Conservation (phyloP, 768 basidiomycete genomes). For the Chalciporus piperatus region DNA sequence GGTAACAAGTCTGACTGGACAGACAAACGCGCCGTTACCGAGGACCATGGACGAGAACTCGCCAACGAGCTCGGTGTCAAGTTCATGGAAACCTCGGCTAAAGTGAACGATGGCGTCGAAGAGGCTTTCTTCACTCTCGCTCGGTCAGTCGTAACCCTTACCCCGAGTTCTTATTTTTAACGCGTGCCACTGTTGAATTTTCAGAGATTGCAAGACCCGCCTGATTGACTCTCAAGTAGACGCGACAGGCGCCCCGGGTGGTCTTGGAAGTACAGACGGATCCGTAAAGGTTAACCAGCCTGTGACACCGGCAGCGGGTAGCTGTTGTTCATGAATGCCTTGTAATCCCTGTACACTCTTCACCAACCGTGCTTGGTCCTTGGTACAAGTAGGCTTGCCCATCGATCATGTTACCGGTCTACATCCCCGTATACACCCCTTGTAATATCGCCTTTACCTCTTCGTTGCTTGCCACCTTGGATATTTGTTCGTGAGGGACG, state of each 20-base stretch:
- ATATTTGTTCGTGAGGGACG: background rate
- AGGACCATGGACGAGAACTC: conserved; percentile 88
- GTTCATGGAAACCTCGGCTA: conserved; percentile 98
- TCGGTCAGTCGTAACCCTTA: conserved; percentile 53
- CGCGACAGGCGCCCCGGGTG: conserved; percentile 38
- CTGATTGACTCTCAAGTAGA: conserved; percentile 93
- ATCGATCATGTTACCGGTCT: conserved; percentile 10
- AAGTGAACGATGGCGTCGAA: conserved; percentile 96
- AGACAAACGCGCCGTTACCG: conserved; percentile 89
- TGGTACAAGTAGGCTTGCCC: conserved; percentile 3
- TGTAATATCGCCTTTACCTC: conserved; percentile 17
- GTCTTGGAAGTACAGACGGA: conserved; percentile 44
- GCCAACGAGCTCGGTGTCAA: conserved; percentile 92
- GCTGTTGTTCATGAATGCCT: conserved; percentile 51
- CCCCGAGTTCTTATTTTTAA: background rate
- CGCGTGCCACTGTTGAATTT: background rate
- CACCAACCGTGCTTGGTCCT: conserved; percentile 1
- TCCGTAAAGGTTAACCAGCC: conserved; percentile 69
- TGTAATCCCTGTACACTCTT: conserved; percentile 4
- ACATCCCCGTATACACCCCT: conserved; percentile 8
- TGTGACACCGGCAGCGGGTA: conserved; percentile 37
- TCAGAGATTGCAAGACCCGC: conserved; percentile 94
- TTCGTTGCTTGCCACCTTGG: conserved; percentile 4
- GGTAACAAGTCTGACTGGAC: conserved; percentile 99
- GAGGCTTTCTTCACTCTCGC: conserved; percentile 98